phyloP scores from a whole-genome alignment of 2,329 filamentous ascomycete species.

The Penicillium sp. region DNA sequence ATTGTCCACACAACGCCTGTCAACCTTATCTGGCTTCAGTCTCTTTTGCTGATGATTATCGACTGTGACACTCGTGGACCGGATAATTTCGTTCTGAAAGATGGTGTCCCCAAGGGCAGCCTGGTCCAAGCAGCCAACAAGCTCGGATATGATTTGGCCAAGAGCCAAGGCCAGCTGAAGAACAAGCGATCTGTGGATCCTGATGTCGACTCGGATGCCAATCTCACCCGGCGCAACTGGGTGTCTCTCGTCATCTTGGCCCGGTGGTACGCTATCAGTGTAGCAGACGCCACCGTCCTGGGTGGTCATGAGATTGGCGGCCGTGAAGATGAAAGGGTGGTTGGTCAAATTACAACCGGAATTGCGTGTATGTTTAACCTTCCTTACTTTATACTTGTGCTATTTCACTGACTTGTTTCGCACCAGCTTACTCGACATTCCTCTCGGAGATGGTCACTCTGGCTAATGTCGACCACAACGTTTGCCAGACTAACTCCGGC shows the following conservation, averaged over 20 bases:
- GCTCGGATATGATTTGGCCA: slow-evolving; percentile 34
- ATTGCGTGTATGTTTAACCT: slow-evolving; percentile 31
- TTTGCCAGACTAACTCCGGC: slow-evolving; percentile 32
- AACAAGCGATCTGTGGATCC: slow-evolving; percentile 28
- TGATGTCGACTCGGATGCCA: slow-evolving; percentile 35
- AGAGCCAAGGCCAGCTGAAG: slow-evolving; percentile 33
- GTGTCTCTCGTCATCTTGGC: slow-evolving; percentile 33
- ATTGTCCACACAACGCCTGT: slow-evolving; percentile 28
- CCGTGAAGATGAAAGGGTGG: slow-evolving; percentile 32
- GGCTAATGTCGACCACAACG: slow-evolving; percentile 27
- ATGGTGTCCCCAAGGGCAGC: slow-evolving; percentile 34
- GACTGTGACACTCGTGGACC: slow-evolving; percentile 37
- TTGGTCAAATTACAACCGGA: slow-evolving; percentile 30
- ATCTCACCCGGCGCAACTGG: slow-evolving; percentile 35
- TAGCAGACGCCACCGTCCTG: slow-evolving; percentile 34
- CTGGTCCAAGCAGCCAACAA: slow-evolving; percentile 35
- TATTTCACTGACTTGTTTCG: slow-evolving; percentile 4
- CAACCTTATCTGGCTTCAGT: slow-evolving; percentile 38
- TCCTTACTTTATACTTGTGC: neutral
- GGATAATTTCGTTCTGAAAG: slow-evolving; percentile 35
- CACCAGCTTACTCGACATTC: slow-evolving; percentile 31
- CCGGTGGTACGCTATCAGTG: slow-evolving; percentile 37
- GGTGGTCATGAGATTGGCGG: slow-evolving; percentile 32
- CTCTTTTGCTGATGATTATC: slow-evolving; percentile 35
- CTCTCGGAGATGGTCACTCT: slow-evolving; percentile 31